Percentiles rank a stretch among this genome's conserved stretches.
Evolutionary conservation across 2,329 filamentous ascomycete genomes (phyloP).

Genomic region (Colletotrichum cuscutae): DNA sequence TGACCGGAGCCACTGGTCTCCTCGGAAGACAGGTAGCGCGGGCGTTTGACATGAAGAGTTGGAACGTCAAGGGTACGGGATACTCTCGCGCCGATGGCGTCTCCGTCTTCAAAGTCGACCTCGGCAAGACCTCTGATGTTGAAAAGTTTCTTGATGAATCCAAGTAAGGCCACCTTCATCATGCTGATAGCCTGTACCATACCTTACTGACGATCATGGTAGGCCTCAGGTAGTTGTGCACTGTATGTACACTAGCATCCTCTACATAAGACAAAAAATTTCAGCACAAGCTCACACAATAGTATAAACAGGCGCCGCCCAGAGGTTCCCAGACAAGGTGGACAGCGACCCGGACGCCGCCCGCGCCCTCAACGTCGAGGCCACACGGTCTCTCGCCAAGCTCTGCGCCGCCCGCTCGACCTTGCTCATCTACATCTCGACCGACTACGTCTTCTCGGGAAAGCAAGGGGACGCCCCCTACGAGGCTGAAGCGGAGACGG

Average conservation of each 20-base stretch:
- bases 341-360: constrained; percentile 82
- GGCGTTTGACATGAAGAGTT: constrained; percentile 74
- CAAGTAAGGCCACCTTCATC: constrained; percentile 55
- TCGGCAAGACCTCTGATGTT: constrained; percentile 59
- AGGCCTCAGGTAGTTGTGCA: constrained; percentile 85
- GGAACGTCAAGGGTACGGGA: constrained; percentile 79
- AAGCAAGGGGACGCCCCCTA: constrained; percentile 86
- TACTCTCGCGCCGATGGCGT: constrained; percentile 78
- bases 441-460: constrained; percentile 84
- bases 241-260: constrained; percentile 62
- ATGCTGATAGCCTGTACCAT: neutral
- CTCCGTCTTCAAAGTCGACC: constrained; percentile 70
- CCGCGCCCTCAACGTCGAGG: constrained; percentile 77
- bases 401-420: constrained; percentile 71
- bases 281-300: neutral
- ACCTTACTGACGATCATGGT: constrained; percentile 17
- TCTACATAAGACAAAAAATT: neutral
- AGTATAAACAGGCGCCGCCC: constrained; percentile 75
- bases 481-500: constrained; percentile 68
- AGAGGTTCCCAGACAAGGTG: constrained; percentile 88
- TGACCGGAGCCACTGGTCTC: constrained; percentile 88
- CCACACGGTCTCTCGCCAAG: constrained; percentile 73
- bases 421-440: constrained; percentile 81
- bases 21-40: constrained; percentile 82
- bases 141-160: constrained; percentile 60